A percentile compares a stretch with the other conserved stretches of the same genome.
Evolutionary conservation across 2,329 filamentous ascomycete genomes (phyloP).

Genomic region (Fusarium haematococcum): DNA sequence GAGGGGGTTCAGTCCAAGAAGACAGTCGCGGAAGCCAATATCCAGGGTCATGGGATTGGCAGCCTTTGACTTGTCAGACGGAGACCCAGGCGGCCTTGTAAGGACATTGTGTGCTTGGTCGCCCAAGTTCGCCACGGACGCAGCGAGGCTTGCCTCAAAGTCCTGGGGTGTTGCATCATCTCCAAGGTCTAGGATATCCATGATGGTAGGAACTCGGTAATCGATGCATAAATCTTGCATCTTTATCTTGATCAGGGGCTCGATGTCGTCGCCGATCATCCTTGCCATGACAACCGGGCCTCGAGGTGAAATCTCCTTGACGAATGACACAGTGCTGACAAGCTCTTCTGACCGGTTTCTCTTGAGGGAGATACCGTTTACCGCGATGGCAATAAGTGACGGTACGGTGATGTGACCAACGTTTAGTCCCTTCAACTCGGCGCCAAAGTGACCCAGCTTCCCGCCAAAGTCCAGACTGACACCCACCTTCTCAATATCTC

Average conservation of each 20-base stretch:
- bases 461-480: slow-evolving; percentile 73
- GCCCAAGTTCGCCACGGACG: slow-evolving; percentile 82
- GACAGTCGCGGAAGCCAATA: slow-evolving; percentile 82
- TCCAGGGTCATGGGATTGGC: slow-evolving; percentile 75
- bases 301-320: slow-evolving; percentile 42
- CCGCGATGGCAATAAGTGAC: slow-evolving; percentile 81
- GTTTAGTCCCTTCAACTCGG: slow-evolving; percentile 73
- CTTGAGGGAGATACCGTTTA: slow-evolving; percentile 70
- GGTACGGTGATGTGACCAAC: slow-evolving; percentile 87
- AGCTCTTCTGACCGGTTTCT: slow-evolving; percentile 79
- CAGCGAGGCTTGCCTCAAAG: slow-evolving; percentile 79
- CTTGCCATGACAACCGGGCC: slow-evolving; percentile 81
- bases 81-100: slow-evolving; percentile 41
- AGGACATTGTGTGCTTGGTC: slow-evolving; percentile 69
- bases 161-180: slow-evolving; percentile 77
- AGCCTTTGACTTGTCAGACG: slow-evolving; percentile 44
- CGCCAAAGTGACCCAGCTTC: slow-evolving; percentile 73
- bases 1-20: slow-evolving; percentile 86
- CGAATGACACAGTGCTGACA: slow-evolving; percentile 64
- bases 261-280: slow-evolving; percentile 93
- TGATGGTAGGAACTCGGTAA: slow-evolving; percentile 86
- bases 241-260: slow-evolving; percentile 89
- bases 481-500: slow-evolving; percentile 72
- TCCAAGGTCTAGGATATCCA: slow-evolving; percentile 80
- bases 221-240: slow-evolving; percentile 87